Evolutionary conservation across 2,329 filamentous ascomycete species (phyloP).

Genomic region (Macroventuria anomochaeta): DNA sequence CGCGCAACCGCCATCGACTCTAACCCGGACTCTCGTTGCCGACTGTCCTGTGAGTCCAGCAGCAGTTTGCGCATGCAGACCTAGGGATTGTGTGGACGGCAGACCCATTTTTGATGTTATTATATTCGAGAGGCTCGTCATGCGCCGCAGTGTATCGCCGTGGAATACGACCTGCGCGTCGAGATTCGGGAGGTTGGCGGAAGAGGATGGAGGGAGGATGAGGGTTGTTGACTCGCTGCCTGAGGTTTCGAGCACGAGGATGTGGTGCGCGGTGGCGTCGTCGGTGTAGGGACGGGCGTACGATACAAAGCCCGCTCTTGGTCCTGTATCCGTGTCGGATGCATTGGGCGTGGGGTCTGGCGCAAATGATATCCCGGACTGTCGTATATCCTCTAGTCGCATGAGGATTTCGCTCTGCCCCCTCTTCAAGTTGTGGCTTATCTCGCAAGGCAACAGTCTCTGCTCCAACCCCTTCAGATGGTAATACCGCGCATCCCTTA

Average conservation of each 20-base stretch:
- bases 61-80: constrained; percentile 35
- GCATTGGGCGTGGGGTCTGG: constrained; percentile 52
- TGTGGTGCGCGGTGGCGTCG: constrained; percentile 66
- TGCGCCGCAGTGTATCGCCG: constrained; percentile 70
- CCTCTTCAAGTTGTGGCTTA: constrained; percentile 75
- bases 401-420: constrained; percentile 77
- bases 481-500: constrained; percentile 90
- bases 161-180: constrained; percentile 70
- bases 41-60: not conserved
- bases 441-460: constrained; percentile 76
- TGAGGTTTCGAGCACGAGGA: constrained; percentile 76
- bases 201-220: constrained; percentile 20
- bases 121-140: constrained; percentile 78
- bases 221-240: constrained; percentile 52
- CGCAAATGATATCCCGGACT: constrained; percentile 76
- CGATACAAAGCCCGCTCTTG: constrained; percentile 65
- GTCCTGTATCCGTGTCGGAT: constrained; percentile 51
- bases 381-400: constrained; percentile 84
- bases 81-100: constrained; percentile 64
- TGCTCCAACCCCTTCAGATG: constrained; percentile 93
- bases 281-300: constrained; percentile 91
- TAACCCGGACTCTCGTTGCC: not conserved
- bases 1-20: not conserved
- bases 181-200: constrained; percentile 35
- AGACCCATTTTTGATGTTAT: constrained; percentile 81